A percentile compares a stretch with the other conserved stretches of the same genome.
phyloP scores from a whole-genome alignment of 257 asterid species.

The Misopates orontium region DNA sequence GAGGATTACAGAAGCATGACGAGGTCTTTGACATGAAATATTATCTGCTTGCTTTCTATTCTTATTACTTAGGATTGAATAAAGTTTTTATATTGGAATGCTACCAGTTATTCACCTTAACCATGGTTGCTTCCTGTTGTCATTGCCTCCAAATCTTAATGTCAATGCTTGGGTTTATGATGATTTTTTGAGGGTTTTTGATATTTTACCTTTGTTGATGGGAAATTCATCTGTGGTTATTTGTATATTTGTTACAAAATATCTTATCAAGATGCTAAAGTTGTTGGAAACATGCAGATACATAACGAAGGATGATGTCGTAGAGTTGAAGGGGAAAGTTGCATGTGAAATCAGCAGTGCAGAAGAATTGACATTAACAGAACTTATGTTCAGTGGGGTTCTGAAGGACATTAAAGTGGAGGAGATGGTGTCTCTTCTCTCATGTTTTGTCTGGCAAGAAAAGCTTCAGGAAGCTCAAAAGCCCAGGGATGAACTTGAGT shows the following conservation, averaged over 20 bases:
- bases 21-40: background rate
- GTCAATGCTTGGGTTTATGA: slow-evolving; percentile 7
- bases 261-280: slow-evolving; percentile 21
- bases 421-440: slow-evolving; percentile 89
- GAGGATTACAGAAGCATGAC: background rate
- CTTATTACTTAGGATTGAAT: too few species aligned
- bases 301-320: slow-evolving; percentile 74
- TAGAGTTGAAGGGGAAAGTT: slow-evolving; percentile 89
- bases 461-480: slow-evolving; percentile 87
- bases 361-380: slow-evolving; percentile 90
- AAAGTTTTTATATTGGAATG: too few species aligned
- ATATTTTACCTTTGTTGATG: background rate
- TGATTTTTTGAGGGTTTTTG: background rate
- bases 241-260: slow-evolving; percentile 8
- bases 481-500: slow-evolving; percentile 86
- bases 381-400: slow-evolving; percentile 87
- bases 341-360: slow-evolving; percentile 98
- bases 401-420: slow-evolving; percentile 78
- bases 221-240: slow-evolving; percentile 16
- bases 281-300: slow-evolving; percentile 52
- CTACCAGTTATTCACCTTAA: too few species aligned
- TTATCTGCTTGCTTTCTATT: background rate
- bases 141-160: background rate
- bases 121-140: too few species aligned
- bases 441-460: slow-evolving; percentile 98